Base-by-base conservation (phyloP, 306 rosid genomes). In the Arachis stenosperma region DNA sequence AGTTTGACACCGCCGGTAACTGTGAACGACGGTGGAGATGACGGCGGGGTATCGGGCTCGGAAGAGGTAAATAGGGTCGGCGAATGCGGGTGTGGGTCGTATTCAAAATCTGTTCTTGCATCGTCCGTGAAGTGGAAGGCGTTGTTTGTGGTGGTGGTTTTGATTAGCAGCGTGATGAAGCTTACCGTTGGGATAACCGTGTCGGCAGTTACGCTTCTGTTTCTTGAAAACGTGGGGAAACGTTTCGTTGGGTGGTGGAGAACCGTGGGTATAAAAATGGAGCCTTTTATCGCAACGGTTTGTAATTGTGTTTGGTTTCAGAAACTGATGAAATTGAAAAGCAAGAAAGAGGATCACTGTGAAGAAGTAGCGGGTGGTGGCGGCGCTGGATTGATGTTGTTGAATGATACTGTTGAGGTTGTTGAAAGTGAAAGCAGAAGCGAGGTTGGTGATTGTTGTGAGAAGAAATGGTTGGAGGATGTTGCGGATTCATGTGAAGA, bases 151-250 rank as follows among this genome's bases (percentile, higher is more conserved):
- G 88, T 74, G 66, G 57, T 82, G 44, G 66, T 70, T 63, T 54
- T 88, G 77, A 77, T 75, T 2, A 55, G 84, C 57, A 77, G 82
- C 64, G 83, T 86, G n/a, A 69, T 78, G 65, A 79, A 64, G 52
- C 65, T 93, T 47, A 88, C 79, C 2, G 82, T 85, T 39, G 89
- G 87, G 76, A 75, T 90, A 79, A 89, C 92, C 13, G 75, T 89
- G 70, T 87, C 88, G 1, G 96, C 93, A 40, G 89, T 93, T 47
- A 54, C 80, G 41, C 86, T 93, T 30, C 6, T 93, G 70, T 37
- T 90, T 59, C 75, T 89, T 9, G 92, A 93, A 47, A 75, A 37
- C 75, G 69, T 70, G 1, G 86, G 85, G 7, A 82, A 81, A 47
- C 78, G 79, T 5, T 62, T 53, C 39, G 76, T 71, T 81, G 70